A percentile compares a stretch with the other conserved stretches of the same genome.
phyloP scores from a whole-genome alignment of 208 protist genomes.

The Jaenimonas drosophilae region DNA sequence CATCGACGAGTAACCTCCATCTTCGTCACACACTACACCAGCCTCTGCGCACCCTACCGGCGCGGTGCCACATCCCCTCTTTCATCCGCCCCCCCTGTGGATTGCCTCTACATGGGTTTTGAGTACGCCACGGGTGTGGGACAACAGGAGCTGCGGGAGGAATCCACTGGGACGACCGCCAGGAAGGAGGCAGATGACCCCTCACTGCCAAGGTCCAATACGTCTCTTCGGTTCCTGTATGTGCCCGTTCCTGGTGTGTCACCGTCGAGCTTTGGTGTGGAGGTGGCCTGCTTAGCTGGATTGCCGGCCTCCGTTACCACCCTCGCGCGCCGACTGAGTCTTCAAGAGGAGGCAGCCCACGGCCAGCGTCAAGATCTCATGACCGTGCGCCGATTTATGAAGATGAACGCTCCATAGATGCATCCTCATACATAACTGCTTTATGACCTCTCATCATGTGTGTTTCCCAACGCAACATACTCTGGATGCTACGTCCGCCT shows the following conservation, averaged over 20 bases:
- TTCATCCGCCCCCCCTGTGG: slow-evolving; percentile 13
- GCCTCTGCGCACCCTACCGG: slow-evolving; percentile 79
- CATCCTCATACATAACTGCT: neutral
- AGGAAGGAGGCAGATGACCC: slow-evolving; percentile 50
- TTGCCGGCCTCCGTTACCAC: slow-evolving; percentile 60
- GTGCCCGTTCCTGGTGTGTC: slow-evolving; percentile 69
- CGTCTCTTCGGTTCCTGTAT: slow-evolving; percentile 73
- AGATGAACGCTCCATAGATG: too few relatives aligned
- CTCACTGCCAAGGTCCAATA: slow-evolving; percentile 2
- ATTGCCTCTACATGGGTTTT: slow-evolving; percentile 86
- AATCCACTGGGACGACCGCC: slow-evolving; percentile 12
- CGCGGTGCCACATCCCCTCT: neutral
- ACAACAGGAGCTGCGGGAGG: too few relatives aligned
- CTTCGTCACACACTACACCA: slow-evolving; percentile 95
- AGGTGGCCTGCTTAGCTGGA: slow-evolving; percentile 75
- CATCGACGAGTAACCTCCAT: slow-evolving; percentile 58
- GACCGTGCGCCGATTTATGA: too few relatives aligned
- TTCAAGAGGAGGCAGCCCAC: slow-evolving; percentile 32
- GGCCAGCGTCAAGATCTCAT: slow-evolving; percentile 12
- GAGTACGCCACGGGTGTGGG: too few relatives aligned
- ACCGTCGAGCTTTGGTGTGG: slow-evolving; percentile 87
- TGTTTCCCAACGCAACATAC: too few relatives aligned
- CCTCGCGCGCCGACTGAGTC: slow-evolving; percentile 41
- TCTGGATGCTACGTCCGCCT: too few relatives aligned
- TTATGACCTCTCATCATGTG: too few relatives aligned